Evolutionary conservation across 2,329 filamentous ascomycete genomes (phyloP), one percentile per base, ranked within the genome.

Genomic region (Pseudogymnoascus sp.): DNA sequence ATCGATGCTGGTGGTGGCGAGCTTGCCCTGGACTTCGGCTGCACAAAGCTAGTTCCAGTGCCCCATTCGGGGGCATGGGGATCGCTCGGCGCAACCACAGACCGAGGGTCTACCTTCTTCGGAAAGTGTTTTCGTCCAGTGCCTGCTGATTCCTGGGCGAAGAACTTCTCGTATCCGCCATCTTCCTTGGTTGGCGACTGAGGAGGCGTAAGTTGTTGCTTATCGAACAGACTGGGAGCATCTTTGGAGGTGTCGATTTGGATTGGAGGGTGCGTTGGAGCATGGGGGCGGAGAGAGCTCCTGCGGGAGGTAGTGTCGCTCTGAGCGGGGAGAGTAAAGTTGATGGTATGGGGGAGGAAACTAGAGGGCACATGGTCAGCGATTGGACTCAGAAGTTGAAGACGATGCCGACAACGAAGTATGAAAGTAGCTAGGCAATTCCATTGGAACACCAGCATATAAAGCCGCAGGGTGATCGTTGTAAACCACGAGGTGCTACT

Each of bases 271-370:
- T 40, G 63, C 1, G 65, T 64, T 64, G 66, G 68, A 43, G 64
- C 63, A 40, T 64, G 66, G 34, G 59, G 66, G 60, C 59, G 66
- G 62, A 69, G 72, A 64, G 67, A 56, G 66, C 71, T 67, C 61
- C 73, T 73, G 67, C 70, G 73, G 65, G 72, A 72, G 66, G 72
- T 77, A 64, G 75, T 77, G 61, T 79, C 78, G 34, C 80, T 81
- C 63, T 65, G 70, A 40, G 81, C 80, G 9, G 85, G 84, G 63
- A 90, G 81, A 69, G 88, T 87, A 75, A 97, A 97, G 75, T 96
- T 88, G 71, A 96, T 82, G 42, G 93, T 97, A 75, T 96, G 93
- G 36, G 93, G 93, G 37, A 97, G 84, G 74, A 96, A 96, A 63
- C 93, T 96, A 73, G 25, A 62, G 14, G 3, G 8, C 23, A 28